Evolutionary conservation across 768 basidiomycete species (phyloP).

Genomic region (Lactarius psammicola): DNA sequence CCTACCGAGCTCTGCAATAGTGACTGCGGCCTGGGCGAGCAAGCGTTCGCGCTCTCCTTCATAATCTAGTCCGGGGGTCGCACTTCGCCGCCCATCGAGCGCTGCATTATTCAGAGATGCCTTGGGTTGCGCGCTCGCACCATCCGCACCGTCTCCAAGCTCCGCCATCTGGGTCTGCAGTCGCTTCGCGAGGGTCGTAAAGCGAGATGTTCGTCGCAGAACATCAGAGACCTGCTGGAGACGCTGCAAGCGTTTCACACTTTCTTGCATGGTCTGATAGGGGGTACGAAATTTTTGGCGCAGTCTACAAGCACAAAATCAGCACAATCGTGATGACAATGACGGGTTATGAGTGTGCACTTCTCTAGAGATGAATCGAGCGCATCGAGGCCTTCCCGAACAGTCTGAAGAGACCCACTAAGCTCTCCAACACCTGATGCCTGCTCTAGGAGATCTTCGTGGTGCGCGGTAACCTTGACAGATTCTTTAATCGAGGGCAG

Average conservation of each 20-base stretch:
- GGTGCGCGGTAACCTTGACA: constrained; percentile 73
- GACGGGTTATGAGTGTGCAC: constrained; percentile 40
- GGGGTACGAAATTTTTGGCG: constrained; percentile 84
- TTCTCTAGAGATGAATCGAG: constrained; percentile 76
- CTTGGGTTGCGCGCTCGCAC: constrained; percentile 12
- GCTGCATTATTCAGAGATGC: constrained; percentile 23
- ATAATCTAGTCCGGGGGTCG: constrained; percentile 37
- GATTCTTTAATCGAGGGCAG: constrained; percentile 3
- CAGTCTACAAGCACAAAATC: constrained; percentile 48
- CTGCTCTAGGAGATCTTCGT: constrained; percentile 77
- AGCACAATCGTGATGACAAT: not conserved
- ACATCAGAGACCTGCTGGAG: constrained; percentile 84
- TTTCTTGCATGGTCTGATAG: constrained; percentile 66
- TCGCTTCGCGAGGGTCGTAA: constrained; percentile 77
- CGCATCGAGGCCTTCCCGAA: constrained; percentile 68
- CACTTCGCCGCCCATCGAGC: constrained; percentile 21
- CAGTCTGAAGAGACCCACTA: constrained; percentile 63
- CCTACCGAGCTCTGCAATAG: constrained; percentile 86
- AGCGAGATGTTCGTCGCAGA: constrained; percentile 79
- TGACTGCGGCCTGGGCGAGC: constrained; percentile 92
- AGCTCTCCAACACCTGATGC: constrained; percentile 74
- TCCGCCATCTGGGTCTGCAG: constrained; percentile 85
- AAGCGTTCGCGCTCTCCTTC: constrained; percentile 84
- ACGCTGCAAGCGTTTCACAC: constrained; percentile 71
- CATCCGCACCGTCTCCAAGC: constrained; percentile 38